phyloP scores from a whole-genome alignment of 2,329 filamentous ascomycete genomes.

The Apiospora rasikravindrae region DNA sequence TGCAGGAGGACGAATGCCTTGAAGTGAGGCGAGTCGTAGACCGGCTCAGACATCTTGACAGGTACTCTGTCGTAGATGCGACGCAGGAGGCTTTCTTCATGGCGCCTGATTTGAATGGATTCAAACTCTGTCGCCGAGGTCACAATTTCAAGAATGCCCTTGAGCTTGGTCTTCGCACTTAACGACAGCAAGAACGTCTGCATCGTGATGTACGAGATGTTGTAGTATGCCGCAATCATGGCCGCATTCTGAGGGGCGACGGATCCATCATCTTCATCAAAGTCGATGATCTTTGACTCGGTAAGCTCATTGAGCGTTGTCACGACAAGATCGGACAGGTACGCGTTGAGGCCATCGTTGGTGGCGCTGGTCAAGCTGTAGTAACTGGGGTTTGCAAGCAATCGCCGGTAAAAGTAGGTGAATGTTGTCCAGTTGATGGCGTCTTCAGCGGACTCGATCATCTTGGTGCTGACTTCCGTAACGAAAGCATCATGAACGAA shows the following conservation, averaged over 20 bases:
- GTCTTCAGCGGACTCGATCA: constrained; percentile 93
- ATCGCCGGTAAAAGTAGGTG: constrained; percentile 95
- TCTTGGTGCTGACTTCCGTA: constrained; percentile 94
- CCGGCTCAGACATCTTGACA: constrained; percentile 89
- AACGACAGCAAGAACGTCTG: constrained; percentile 96
- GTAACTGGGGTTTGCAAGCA: constrained; percentile 95
- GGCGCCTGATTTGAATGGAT: constrained; percentile 88
- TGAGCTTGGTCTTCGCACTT: constrained; percentile 87
- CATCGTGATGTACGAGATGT: constrained; percentile 99
- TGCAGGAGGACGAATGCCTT: constrained; percentile 97
- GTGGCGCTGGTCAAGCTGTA: constrained; percentile 89
- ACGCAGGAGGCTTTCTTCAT: constrained; percentile 85
- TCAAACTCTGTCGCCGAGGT: constrained; percentile 98
- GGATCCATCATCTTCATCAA: constrained; percentile 91
- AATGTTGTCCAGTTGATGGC: constrained; percentile 99
- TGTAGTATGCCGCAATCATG: constrained; percentile 99
- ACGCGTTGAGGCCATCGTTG: constrained; percentile 90
- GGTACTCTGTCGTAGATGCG: constrained; percentile 94
- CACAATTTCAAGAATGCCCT: constrained; percentile 95
- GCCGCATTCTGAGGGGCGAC: constrained; percentile 91
- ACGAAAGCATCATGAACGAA: constrained; percentile 97
- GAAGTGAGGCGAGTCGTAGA: constrained; percentile 94
- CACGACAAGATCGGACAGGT: constrained; percentile 93
- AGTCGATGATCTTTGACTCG: constrained; percentile 93
- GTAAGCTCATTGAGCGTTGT: constrained; percentile 87